These are phyloP conservation scores for Recurvomyces mirabilis DNA, from an alignment of 495 filamentous ascomycete species.

Conservation along the genomic window DNA sequence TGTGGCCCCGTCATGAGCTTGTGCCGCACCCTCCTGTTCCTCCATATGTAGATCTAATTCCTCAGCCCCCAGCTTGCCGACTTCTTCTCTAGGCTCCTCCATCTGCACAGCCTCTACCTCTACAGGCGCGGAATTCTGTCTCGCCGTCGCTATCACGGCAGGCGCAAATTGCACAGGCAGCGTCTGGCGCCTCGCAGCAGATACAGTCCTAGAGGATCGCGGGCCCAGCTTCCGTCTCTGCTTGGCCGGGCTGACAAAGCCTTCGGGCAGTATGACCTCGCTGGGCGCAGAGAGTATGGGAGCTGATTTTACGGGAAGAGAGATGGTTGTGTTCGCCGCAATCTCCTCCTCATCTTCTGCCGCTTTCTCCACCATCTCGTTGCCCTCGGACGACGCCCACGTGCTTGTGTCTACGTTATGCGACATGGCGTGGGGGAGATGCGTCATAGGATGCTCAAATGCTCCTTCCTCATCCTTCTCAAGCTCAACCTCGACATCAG, in stretches of 20 bases:
- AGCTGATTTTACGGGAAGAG: too few relatives aligned
- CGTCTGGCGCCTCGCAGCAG: constrained; percentile 2
- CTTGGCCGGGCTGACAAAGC: constrained; percentile 16
- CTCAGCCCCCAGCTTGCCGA: too few relatives aligned
- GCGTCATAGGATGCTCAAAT: constrained; percentile 1
- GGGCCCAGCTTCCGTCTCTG: constrained; percentile 7
- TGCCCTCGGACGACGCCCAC: too few relatives aligned
- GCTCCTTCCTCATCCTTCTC: constrained; percentile 4
- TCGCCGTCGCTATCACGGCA: not conserved
- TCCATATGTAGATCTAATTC: too few relatives aligned
- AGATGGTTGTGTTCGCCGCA: not conserved
- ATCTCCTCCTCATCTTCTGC: not conserved
- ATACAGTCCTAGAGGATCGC: not conserved
- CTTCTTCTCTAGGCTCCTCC: too few relatives aligned
- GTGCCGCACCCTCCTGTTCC: too few relatives aligned
- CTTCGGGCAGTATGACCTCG: constrained; percentile 7
- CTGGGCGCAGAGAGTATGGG: too few relatives aligned
- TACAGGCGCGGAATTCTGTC: not conserved
- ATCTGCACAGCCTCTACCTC: too few relatives aligned
- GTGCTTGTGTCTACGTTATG: too few relatives aligned
- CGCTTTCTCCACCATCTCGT: not conserved
- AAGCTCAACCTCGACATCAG: constrained; percentile 7
- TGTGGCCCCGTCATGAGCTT: too few relatives aligned
- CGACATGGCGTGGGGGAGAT: not conserved
- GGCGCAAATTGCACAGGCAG: constrained; percentile 15